Evolutionary conservation across 768 basidiomycete species (phyloP).

Genomic region (Leccinellum luteum): DNA sequence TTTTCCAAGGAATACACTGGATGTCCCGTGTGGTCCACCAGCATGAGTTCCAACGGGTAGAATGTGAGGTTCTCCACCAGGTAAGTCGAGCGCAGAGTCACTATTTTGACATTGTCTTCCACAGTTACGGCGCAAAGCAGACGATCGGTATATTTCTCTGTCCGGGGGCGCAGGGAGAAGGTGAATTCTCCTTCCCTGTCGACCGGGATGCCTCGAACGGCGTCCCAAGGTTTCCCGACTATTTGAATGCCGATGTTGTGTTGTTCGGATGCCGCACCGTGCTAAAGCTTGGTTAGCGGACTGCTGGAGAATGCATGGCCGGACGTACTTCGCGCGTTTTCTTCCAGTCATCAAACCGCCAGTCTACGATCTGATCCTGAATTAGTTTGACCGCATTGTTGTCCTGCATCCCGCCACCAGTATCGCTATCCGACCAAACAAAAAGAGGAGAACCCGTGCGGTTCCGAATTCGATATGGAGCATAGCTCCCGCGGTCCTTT

Average conservation of each 20-base stretch:
- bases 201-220: slow-evolving; percentile 82
- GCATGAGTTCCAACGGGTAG: slow-evolving; percentile 87
- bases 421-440: slow-evolving; percentile 82
- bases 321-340: slow-evolving; percentile 80
- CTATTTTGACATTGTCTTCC: slow-evolving; percentile 88
- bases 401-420: slow-evolving; percentile 45
- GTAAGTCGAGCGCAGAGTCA: slow-evolving; percentile 91
- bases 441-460: slow-evolving; percentile 83
- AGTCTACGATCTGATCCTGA: slow-evolving; percentile 78
- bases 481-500: slow-evolving; percentile 81
- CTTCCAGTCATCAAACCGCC: slow-evolving; percentile 97
- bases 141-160: slow-evolving; percentile 71
- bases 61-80: slow-evolving; percentile 88
- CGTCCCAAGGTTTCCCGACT: slow-evolving; percentile 85
- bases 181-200: slow-evolving; percentile 91
- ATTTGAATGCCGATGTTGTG: slow-evolving; percentile 87
- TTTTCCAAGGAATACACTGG: slow-evolving; percentile 80
- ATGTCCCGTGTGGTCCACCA: slow-evolving; percentile 84
- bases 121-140: slow-evolving; percentile 88
- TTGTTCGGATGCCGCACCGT: slow-evolving; percentile 55
- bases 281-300: slow-evolving; percentile 29
- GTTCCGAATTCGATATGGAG: slow-evolving; percentile 92
- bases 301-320: neutral
- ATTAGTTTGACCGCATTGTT: slow-evolving; percentile 56
- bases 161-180: slow-evolving; percentile 80